Base-by-base conservation (phyloP, 2,329 filamentous ascomycete species). In the Pseudopithomyces maydicus region DNA sequence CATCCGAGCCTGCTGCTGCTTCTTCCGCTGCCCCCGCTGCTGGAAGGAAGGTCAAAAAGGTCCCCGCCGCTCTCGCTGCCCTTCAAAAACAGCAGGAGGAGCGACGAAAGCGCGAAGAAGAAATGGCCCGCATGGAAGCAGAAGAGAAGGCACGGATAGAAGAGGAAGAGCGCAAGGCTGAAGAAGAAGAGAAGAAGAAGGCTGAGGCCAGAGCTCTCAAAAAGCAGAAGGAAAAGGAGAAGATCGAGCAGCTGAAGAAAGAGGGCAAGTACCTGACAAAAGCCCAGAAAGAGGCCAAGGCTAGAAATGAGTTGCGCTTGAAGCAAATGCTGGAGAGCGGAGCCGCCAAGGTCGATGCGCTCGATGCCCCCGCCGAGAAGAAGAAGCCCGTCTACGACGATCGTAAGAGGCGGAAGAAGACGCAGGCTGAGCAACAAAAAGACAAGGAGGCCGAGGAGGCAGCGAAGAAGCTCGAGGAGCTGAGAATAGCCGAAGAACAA, bases 251-350 rank as follows among this genome's bases (percentile, higher is more conserved):
- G 79, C 85, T 92, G 55, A 95, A 94, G 84, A 91, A 90, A 75
- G 90, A 92, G 74, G 91, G 91, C 74, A 94, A 91, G 71, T 94
- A 90, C 77, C 80, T 94, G 70, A 94, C 91, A 64, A 93, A 94
- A 78, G 90, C 91, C 14, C 90, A 96, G 74, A 90, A 88, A 72
- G 90, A 93, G 68, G 90, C 91, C 71, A 91, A 92, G 79, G 88
- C 88, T 22, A 85, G 88, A 68, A 89, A 91, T 66, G 90, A 94
- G 78, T 81, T 88, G 68, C 92, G 92, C 68, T 79, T 94, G 53
- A 88, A 95, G 80, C 91, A 95, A 77, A 92, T 95, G 90, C 79
- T 93, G 64, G 90, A 87, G 51, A 89, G 89, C 49, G 89, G 89
- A 57, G 86, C 91, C 72, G 89, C 88, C 72, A 86, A 79, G 66